These are phyloP conservation scores for Mycena metata DNA, from an alignment of 768 basidiomycete species.

Conservation along the genomic window DNA sequence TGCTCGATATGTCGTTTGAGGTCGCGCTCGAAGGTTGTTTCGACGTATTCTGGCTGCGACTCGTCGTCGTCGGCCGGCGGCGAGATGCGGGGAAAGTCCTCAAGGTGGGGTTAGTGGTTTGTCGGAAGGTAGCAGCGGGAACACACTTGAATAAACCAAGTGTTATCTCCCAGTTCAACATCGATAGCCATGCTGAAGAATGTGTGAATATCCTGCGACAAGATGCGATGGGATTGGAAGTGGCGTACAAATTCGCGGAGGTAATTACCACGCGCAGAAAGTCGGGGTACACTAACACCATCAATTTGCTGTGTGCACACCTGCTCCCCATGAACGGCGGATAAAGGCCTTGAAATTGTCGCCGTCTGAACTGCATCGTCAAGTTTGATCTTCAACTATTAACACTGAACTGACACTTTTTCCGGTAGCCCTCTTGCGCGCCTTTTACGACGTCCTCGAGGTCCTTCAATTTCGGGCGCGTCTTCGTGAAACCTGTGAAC, in stretches of 20 bases:
- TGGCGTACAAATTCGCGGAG: conserved; percentile 22
- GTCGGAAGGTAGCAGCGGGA: too few relatives aligned
- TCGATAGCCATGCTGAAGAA: background rate
- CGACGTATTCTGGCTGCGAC: too few relatives aligned
- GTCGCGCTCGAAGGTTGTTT: too few relatives aligned
- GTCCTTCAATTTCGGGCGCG: background rate
- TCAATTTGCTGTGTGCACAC: conserved; percentile 20
- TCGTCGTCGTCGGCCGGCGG: too few relatives aligned
- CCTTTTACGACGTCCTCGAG: background rate
- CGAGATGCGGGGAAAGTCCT: too few relatives aligned
- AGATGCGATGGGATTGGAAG: too few relatives aligned
- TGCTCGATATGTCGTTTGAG: background rate
- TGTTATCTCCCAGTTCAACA: background rate
- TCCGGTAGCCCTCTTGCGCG: background rate
- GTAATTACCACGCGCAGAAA: conserved; percentile 26
- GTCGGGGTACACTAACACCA: conserved; percentile 12
- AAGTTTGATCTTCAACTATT: too few relatives aligned
- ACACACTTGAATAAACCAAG: conserved; percentile 18
- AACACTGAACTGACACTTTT: background rate
- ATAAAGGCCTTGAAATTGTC: conserved; percentile 18
- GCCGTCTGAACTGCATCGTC: conserved; percentile 1
- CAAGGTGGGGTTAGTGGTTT: too few relatives aligned
- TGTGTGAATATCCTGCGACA: background rate
- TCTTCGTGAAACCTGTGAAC: background rate
- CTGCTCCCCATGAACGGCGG: background rate